Evolutionary conservation across 768 basidiomycete species (phyloP), one percentile per base, ranked within the genome.

Genomic region (Russula virescens): DNA sequence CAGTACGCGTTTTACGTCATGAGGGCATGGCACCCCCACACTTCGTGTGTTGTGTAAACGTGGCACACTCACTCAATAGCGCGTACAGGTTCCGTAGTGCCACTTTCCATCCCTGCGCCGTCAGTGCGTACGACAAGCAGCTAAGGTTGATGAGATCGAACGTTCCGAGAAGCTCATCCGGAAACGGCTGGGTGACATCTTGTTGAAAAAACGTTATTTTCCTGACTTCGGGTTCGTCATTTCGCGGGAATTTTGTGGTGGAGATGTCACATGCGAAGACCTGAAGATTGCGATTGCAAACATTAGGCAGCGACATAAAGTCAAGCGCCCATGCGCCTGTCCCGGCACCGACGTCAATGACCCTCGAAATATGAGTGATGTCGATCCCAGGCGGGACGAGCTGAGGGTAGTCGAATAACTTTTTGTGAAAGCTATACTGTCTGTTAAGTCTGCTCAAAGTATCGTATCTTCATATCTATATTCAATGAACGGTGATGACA

Each of bases 251-350:
- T 14, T 58, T 63, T 10, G n/a, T 43, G 1, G 26, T 42, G 19
- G 62, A 52, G 18, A 63, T 47, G 9, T 53, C 50, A 5, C 62
- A 58, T 8, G 62, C 56, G n/a, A 62, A 58, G 50, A 58, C 49
- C n/a, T 53, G 50, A 53, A 62, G 10, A 53, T 40, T 14, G 16
- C 62, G 10, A 19, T 47, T n/a, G 25, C 50, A 43, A 25, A 53
- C 45, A 0, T n/a, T 34, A 16, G 50, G 50, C 6, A 38, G 25
- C 7, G 62, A 62, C 10, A 13, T n/a, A 16, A 62, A 62, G 16
- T 62, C 50, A 26, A 52, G 18, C 1, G 43, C 61, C 55, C 61
- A 57, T 0, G 49, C 40, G 23, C 61, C 49, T 2, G 61, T 52
- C 16, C 55, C 61, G 5, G 50, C 38, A 38, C 19, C 62, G 2